Conservation (phyloP, 2,329 filamentous ascomycete genomes). For the Sodiomyces alkalinus region DNA sequence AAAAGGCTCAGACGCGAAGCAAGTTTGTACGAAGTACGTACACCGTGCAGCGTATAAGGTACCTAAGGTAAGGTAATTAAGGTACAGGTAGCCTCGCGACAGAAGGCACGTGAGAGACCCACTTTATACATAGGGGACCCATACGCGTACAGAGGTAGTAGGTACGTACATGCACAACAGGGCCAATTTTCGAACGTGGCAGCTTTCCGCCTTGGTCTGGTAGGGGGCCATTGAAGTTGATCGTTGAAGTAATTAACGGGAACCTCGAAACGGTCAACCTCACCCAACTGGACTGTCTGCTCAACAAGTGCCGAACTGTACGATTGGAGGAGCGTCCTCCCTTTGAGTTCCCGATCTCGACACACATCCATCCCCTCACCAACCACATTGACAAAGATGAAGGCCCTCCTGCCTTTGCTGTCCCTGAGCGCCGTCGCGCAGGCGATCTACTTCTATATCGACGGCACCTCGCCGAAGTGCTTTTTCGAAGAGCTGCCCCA, state of each 20-base stretch:
- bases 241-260: slow-evolving; percentile 6
- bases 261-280: slow-evolving; percentile 6
- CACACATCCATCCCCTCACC: slow-evolving; percentile 1
- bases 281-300: slow-evolving; percentile 2
- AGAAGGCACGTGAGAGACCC: too few species aligned
- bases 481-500: slow-evolving; percentile 98
- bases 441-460: slow-evolving; percentile 91
- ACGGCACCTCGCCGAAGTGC: slow-evolving; percentile 74
- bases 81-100: too few species aligned
- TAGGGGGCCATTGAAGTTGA: too few species aligned
- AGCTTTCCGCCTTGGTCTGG: slow-evolving; percentile 25
- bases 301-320: slow-evolving; percentile 4
- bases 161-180: too few species aligned
- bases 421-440: slow-evolving; percentile 51
- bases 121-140: too few species aligned
- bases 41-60: too few species aligned
- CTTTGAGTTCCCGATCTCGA: background rate
- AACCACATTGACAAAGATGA: slow-evolving; percentile 29
- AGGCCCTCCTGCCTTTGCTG: slow-evolving; percentile 47
- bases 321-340: background rate
- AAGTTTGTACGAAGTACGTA: too few species aligned
- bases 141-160: too few species aligned
- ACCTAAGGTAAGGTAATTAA: too few species aligned
- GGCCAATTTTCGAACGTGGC: slow-evolving; percentile 34
- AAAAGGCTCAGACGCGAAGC: too few species aligned